These are phyloP conservation scores for Paramecium pentaurelia DNA, from an alignment of 73 alveolate genomes.

Conservation along the genomic window DNA sequence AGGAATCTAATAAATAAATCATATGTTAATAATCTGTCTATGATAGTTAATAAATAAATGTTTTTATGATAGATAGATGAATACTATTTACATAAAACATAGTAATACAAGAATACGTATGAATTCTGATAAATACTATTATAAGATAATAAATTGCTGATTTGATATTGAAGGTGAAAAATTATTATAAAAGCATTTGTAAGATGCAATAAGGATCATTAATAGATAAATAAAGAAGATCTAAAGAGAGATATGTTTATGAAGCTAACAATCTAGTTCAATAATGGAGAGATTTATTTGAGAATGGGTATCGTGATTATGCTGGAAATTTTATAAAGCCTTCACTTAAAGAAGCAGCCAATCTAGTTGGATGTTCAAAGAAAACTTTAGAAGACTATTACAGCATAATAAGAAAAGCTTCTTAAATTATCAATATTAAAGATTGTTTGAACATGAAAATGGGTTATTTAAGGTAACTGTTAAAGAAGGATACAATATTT, in stretches of 20 bases:
- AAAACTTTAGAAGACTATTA: conserved; percentile 34
- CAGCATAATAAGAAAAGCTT: neutral
- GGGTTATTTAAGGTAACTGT: conserved; percentile 4
- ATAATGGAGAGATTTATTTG: conserved; percentile 28
- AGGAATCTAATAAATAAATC: no score
- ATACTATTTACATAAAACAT: neutral
- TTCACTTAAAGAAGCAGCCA: conserved; percentile 3
- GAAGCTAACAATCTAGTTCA: neutral
- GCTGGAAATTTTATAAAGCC: neutral
- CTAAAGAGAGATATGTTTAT: conserved; percentile 9
- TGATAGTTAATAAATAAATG: no score
- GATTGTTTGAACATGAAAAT: neutral
- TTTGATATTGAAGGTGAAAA: neutral
- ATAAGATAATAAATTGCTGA: neutral
- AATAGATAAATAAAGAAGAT: neutral
- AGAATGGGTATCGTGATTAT: neutral
- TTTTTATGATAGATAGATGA: neutral
- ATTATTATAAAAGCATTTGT: neutral
- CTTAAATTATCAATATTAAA: neutral
- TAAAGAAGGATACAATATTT: neutral
- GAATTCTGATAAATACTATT: neutral
- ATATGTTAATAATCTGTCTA: no score
- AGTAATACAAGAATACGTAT: neutral
- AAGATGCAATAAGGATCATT: neutral
- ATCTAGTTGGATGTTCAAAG: neutral